A percentile compares a stretch with the other conserved stretches of the same genome.
Evolutionary conservation across 2,329 filamentous ascomycete species (phyloP).

Genomic region (Fusarium foetens): DNA sequence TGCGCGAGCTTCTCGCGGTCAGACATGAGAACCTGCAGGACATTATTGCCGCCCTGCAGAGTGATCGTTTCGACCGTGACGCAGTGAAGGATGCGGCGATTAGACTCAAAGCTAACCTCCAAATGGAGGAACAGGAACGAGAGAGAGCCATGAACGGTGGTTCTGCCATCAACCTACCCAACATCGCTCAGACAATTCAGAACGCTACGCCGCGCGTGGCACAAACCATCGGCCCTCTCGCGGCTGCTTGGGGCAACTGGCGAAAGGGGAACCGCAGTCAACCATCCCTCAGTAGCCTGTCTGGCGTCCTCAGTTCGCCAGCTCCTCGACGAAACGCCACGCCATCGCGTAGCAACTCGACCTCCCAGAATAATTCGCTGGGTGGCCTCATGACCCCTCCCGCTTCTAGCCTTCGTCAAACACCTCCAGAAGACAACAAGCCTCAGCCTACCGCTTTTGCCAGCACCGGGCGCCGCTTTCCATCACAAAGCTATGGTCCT

Average conservation of each 20-base stretch:
- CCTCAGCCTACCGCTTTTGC: conserved; percentile 70
- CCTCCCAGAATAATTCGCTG: conserved; percentile 69
- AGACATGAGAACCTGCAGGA: conserved; percentile 92
- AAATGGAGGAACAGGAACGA: conserved; percentile 97
- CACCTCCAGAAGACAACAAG: conserved; percentile 56
- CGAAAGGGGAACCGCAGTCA: conserved; percentile 74
- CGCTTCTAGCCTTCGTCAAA: conserved; percentile 75
- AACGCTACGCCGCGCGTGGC: conserved; percentile 85
- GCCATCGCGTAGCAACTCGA: conserved; percentile 66
- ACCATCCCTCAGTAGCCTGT: conserved; percentile 59
- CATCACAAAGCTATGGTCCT: conserved; percentile 53
- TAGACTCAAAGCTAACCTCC: conserved; percentile 89
- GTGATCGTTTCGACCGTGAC: conserved; percentile 79
- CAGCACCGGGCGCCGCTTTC: conserved; percentile 68
- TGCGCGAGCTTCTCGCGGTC: conserved; percentile 91
- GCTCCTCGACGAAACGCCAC: conserved; percentile 58
- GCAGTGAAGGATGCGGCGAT: conserved; percentile 90
- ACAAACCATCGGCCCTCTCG: conserved; percentile 77
- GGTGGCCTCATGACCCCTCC: conserved; percentile 92
- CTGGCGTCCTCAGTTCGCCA: conserved; percentile 59
- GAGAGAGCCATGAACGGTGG: conserved; percentile 82
- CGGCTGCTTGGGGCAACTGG: conserved; percentile 99
- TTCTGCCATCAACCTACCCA: conserved; percentile 74
- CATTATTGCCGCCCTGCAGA: conserved; percentile 82
- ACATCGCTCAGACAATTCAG: conserved; percentile 80